phyloP scores from a whole-genome alignment of 106 monocot species.

The Dendrobium catenatum region DNA sequence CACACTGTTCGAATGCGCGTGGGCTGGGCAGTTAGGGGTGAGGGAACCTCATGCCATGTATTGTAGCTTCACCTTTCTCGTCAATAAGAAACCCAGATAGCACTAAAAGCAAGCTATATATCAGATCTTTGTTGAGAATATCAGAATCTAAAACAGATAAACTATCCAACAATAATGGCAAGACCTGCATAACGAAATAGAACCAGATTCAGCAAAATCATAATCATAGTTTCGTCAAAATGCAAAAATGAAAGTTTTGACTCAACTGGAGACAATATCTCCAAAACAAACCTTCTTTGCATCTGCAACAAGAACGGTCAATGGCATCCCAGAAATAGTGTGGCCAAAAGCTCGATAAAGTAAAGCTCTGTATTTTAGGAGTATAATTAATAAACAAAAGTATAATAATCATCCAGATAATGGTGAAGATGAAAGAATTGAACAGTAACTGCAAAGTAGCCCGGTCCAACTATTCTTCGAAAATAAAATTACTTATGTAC shows the following conservation, averaged over 20 bases:
- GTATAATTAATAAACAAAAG: neutral
- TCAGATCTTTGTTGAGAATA: slow-evolving; percentile 55
- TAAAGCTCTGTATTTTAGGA: slow-evolving; percentile 30
- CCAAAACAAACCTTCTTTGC: slow-evolving; percentile 57
- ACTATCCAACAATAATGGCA: slow-evolving; percentile 52
- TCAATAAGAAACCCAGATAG: slow-evolving; percentile 81
- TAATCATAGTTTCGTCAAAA: neutral
- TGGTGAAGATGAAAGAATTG: neutral
- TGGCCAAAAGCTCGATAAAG: slow-evolving; percentile 83
- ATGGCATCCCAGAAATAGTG: slow-evolving; percentile 66
- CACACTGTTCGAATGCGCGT: neutral
- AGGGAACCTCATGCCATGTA: neutral
- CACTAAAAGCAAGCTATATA: slow-evolving; percentile 67
- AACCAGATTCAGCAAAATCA: neutral
- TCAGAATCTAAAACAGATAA: slow-evolving; percentile 47
- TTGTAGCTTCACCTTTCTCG: slow-evolving; percentile 52
- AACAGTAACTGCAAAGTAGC: neutral
- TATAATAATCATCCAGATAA: neutral
- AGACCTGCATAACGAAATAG: slow-evolving; percentile 47
- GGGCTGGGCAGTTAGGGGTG: too few species aligned
- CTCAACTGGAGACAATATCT: neutral
- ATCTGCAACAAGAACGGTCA: slow-evolving; percentile 55
- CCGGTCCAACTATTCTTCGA: neutral
- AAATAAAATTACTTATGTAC: neutral
- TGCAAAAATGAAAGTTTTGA: slow-evolving; percentile 2